phyloP scores from a whole-genome alignment of 2,329 filamentous ascomycete genomes.

The Botrytis paeoniae region DNA sequence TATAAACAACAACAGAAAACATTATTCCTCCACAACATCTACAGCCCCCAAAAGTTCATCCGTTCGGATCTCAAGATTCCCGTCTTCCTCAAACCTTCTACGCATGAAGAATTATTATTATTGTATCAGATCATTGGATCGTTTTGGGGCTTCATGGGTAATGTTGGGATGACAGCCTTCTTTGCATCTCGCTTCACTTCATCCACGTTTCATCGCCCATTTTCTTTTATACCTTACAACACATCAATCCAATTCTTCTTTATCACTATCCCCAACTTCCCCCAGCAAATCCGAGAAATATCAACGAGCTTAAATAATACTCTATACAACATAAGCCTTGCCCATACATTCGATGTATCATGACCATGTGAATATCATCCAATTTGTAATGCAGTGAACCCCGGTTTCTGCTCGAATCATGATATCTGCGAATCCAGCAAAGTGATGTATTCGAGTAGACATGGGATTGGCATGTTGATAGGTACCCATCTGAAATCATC shows the following conservation, averaged over 20 bases:
- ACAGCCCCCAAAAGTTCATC: background rate
- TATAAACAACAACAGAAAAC: background rate
- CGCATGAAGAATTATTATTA: background rate
- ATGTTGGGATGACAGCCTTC: background rate
- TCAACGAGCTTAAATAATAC: background rate
- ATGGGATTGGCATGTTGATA: background rate
- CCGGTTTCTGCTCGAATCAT: background rate
- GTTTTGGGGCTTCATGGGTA: background rate
- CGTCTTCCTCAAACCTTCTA: background rate
- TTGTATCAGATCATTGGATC: background rate
- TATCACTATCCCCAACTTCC: background rate
- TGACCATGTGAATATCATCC: background rate
- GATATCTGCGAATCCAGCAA: background rate
- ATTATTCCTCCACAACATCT: background rate
- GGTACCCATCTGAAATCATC: background rate
- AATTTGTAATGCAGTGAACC: background rate
- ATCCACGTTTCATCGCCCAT: slow-evolving; percentile 10
- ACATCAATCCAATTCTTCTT: background rate
- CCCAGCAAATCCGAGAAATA: background rate
- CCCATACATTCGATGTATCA: background rate
- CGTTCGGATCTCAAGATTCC: slow-evolving; percentile 1
- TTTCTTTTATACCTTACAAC: background rate
- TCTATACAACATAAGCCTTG: background rate
- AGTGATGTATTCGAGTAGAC: background rate
- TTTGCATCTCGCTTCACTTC: slow-evolving; percentile 13